Evolutionary conservation across 257 asterid species (phyloP).

Genomic region (Nyctanthes arbortristis): DNA sequence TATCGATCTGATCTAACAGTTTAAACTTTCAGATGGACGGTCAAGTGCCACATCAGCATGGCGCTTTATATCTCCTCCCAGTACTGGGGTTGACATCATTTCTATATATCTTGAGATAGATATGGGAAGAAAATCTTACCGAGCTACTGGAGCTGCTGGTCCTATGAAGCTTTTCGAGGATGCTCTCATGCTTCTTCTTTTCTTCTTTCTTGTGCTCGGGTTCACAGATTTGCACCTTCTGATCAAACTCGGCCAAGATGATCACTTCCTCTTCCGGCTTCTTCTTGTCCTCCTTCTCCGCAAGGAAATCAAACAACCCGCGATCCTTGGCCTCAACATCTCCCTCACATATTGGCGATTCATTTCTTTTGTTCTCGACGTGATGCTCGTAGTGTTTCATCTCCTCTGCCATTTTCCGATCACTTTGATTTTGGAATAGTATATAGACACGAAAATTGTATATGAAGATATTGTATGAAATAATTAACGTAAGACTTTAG

Average conservation of each 20-base stretch:
- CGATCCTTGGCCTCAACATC: constrained; percentile 51
- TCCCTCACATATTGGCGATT: no score
- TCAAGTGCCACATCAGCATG: no score
- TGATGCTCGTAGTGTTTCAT: constrained; percentile 27
- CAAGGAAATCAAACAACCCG: constrained; percentile 59
- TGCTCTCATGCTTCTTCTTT: constrained; percentile 50
- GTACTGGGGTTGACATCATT: no score
- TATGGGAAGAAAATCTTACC: constrained; percentile 46
- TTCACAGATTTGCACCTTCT: constrained; percentile 58
- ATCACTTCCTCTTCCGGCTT: constrained; percentile 45
- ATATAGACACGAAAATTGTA: not conserved
- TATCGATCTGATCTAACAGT: no score
- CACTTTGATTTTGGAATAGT: not conserved
- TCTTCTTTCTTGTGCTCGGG: constrained; percentile 32
- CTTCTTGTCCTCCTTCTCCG: constrained; percentile 51
- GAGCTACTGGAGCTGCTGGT: constrained; percentile 70
- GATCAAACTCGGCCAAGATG: constrained; percentile 45
- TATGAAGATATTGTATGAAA: not conserved
- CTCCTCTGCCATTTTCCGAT: constrained; percentile 54
- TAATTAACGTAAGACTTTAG: not conserved
- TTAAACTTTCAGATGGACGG: no score
- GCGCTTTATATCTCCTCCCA: no score
- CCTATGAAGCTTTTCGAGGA: constrained; percentile 52
- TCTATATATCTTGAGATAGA: no score
- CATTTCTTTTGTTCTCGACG: constrained; percentile 26